phyloP scores from a whole-genome alignment of 1,139 yeast species.

The Debaryomyces robertsiae region DNA sequence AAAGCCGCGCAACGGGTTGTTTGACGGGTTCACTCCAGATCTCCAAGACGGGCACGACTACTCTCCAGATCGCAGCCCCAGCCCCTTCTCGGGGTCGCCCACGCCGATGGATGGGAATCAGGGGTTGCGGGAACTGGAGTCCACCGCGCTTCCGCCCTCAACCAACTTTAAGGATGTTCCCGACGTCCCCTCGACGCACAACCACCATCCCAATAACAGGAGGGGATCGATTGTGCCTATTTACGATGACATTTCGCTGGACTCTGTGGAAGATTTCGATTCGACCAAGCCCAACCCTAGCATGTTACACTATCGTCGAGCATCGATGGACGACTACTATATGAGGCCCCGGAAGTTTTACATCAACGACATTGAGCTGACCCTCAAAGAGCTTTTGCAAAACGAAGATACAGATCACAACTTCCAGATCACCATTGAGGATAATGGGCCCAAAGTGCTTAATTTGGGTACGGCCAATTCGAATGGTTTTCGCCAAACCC shows the following conservation, averaged over 20 bases:
- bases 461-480: slow-evolving; percentile 84
- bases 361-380: slow-evolving; percentile 73
- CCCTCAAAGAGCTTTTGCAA: slow-evolving; percentile 67
- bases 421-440: slow-evolving; percentile 89
- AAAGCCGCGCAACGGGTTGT: slow-evolving; percentile 17
- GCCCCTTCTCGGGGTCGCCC: slow-evolving; percentile 10
- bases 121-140: not conserved
- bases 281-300: slow-evolving; percentile 7
- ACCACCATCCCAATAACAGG: slow-evolving; percentile 11
- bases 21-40: slow-evolving; percentile 10
- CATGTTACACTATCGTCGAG: slow-evolving; percentile 47
- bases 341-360: slow-evolving; percentile 57
- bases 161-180: not conserved
- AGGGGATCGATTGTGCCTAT: slow-evolving; percentile 40
- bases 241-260: slow-evolving; percentile 25
- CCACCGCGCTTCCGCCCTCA: slow-evolving; percentile 2
- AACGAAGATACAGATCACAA: slow-evolving; percentile 88
- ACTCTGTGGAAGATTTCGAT: slow-evolving; percentile 14
- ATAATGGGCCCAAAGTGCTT: slow-evolving; percentile 88
- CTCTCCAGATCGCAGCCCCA: slow-evolving; percentile 4
- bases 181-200: slow-evolving; percentile 2
- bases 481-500: slow-evolving; percentile 71
- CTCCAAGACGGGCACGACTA: slow-evolving; percentile 5
- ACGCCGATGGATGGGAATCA: slow-evolving; percentile 7
- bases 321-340: slow-evolving; percentile 64